Conservation (phyloP, 192 early-diverging fungal species). For the Coemansia sp. region DNA sequence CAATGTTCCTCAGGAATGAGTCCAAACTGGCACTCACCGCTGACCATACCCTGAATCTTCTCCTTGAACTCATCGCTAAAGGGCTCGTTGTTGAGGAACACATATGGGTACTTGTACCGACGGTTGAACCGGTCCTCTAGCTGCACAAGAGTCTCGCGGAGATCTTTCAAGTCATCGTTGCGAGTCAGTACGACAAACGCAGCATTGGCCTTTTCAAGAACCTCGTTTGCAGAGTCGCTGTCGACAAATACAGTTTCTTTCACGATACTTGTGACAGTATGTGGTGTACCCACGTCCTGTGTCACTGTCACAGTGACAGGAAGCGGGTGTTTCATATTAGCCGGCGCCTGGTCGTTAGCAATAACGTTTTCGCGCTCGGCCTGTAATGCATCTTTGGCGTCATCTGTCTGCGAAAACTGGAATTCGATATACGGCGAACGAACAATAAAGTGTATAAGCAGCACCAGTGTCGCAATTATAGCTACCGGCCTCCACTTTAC, state of each 20-base stretch:
- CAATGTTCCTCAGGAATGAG: slow-evolving; percentile 69
- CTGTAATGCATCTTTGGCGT: background rate
- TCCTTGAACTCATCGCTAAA: slow-evolving; percentile 70
- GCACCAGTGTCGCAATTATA: slow-evolving; percentile 25
- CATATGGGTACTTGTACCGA: slow-evolving; percentile 76
- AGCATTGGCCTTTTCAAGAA: slow-evolving; percentile 61
- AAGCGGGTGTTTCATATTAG: slow-evolving; percentile 21
- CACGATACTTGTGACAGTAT: slow-evolving; percentile 23
- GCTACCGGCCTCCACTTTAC: slow-evolving; percentile 45
- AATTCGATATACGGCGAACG: slow-evolving; percentile 25
- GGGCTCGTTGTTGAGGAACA: slow-evolving; percentile 77
- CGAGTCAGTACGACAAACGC: slow-evolving; percentile 72
- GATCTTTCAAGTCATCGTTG: slow-evolving; percentile 68
- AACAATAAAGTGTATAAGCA: slow-evolving; percentile 41
- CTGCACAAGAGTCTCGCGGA: slow-evolving; percentile 64
- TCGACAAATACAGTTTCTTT: slow-evolving; percentile 16
- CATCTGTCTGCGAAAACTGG: background rate
- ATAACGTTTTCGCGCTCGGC: slow-evolving; percentile 2
- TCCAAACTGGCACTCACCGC: slow-evolving; percentile 54
- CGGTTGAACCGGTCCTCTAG: slow-evolving; percentile 76
- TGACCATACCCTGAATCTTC: slow-evolving; percentile 40
- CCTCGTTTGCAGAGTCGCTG: slow-evolving; percentile 29
- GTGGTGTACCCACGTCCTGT: background rate
- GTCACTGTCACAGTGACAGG: slow-evolving; percentile 39
- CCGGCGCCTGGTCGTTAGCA: background rate